A percentile compares a stretch with the other conserved stretches of the same genome.
These are phyloP conservation scores for Termitomyces sp. DNA, from an alignment of 768 basidiomycete genomes.

Conservation along the genomic window DNA sequence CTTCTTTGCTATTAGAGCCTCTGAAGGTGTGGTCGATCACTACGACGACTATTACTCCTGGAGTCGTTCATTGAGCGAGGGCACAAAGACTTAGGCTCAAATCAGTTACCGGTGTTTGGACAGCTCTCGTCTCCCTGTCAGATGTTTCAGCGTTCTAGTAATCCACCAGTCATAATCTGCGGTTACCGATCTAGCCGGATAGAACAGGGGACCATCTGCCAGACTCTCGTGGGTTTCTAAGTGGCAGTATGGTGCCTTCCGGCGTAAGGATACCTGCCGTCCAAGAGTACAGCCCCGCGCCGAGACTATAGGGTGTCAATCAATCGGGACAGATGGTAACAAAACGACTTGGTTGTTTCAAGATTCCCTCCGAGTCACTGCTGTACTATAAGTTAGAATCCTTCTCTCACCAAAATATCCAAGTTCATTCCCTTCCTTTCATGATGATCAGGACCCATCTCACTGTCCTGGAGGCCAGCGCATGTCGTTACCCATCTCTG, in stretches of 20 bases:
- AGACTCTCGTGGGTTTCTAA: constrained; percentile 3
- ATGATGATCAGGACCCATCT: constrained; percentile 42
- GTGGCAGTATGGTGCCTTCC: constrained; percentile 14
- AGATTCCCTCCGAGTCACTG: constrained; percentile 5
- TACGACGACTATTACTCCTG: background rate
- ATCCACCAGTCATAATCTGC: constrained; percentile 8
- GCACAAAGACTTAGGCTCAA: constrained; percentile 4
- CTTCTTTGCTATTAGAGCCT: background rate
- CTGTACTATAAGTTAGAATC: constrained; percentile 7
- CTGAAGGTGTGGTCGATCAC: background rate
- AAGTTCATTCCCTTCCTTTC: constrained; percentile 2
- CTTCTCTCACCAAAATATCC: background rate
- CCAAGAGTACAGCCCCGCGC: constrained; percentile 2
- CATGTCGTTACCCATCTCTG: constrained; percentile 36
- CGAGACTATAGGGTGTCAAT: constrained; percentile 10
- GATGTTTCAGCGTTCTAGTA: constrained; percentile 15
- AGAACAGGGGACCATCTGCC: constrained; percentile 9
- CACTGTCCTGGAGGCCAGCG: constrained; percentile 44
- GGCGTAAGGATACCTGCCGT: constrained; percentile 12
- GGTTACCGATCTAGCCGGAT: constrained; percentile 12
- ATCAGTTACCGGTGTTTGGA: constrained; percentile 13
- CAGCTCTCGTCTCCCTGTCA: constrained; percentile 12
- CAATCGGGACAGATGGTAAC: constrained; percentile 10
- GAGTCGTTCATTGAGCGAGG: constrained; percentile 1
- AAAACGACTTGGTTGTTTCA: constrained; percentile 13